A percentile compares a stretch with the other conserved stretches of the same genome.
phyloP scores from a whole-genome alignment of 306 rosid genomes.

The Sicyos edulis region DNA sequence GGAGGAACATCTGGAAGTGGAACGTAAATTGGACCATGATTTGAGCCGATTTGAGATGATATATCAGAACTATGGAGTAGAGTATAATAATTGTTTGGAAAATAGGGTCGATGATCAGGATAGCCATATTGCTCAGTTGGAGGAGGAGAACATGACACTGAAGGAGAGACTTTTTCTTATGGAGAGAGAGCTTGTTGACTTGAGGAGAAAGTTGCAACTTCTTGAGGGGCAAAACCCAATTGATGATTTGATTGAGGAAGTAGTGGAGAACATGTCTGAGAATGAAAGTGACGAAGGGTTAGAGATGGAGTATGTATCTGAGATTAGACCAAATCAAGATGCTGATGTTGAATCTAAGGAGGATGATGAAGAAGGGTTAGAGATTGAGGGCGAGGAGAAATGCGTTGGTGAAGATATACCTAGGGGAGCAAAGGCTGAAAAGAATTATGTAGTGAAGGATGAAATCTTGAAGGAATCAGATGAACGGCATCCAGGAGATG shows the following conservation, averaged over 20 bases:
- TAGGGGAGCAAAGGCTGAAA: neutral
- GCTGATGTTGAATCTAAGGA: slow-evolving; percentile 16
- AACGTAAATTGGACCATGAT: slow-evolving; percentile 86
- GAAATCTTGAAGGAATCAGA: slow-evolving; percentile 3
- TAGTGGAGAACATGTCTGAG: slow-evolving; percentile 42
- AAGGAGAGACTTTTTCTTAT: slow-evolving; percentile 79
- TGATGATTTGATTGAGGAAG: slow-evolving; percentile 34
- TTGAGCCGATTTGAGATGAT: slow-evolving; percentile 92
- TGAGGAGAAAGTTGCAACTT: slow-evolving; percentile 65
- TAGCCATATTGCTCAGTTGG: slow-evolving; percentile 79
- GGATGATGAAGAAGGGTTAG: slow-evolving; percentile 22
- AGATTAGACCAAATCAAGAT: slow-evolving; percentile 35
- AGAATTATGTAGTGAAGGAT: slow-evolving; percentile 7
- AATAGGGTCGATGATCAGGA: slow-evolving; percentile 95
- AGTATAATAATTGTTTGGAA: slow-evolving; percentile 65
- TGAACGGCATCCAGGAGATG: neutral
- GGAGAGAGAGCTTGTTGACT: slow-evolving; percentile 77
- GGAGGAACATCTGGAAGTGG: slow-evolving; percentile 89
- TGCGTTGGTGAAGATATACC: neutral
- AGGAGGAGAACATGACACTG: slow-evolving; percentile 87
- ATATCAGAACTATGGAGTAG: slow-evolving; percentile 63
- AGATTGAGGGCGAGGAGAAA: slow-evolving; percentile 13
- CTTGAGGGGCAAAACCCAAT: slow-evolving; percentile 37
- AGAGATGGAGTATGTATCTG: slow-evolving; percentile 43
- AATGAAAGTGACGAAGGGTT: slow-evolving; percentile 37